These are phyloP conservation scores for Pseudogymnoascus sp. DNA, from an alignment of 2,329 filamentous ascomycete genomes.

Conservation along the genomic window DNA sequence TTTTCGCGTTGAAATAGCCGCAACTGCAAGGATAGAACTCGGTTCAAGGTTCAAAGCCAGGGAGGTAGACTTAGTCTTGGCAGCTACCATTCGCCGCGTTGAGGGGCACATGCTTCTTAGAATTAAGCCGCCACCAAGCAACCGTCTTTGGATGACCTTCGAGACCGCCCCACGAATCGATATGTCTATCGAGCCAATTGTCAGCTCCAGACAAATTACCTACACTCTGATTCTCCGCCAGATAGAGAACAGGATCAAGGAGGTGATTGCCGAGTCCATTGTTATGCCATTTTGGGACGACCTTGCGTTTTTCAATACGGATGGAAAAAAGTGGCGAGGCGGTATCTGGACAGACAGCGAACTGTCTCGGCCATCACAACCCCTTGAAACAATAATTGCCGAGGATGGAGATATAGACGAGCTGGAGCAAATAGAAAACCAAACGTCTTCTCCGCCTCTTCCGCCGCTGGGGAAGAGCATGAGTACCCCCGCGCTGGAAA, in stretches of 20 bases:
- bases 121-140: conserved; percentile 92
- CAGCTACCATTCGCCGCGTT: conserved; percentile 75
- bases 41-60: conserved; percentile 82
- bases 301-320: conserved; percentile 79
- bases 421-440: conserved; percentile 27
- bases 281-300: conserved; percentile 97
- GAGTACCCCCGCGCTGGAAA: conserved; percentile 42
- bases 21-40: conserved; percentile 87
- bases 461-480: conserved; percentile 51
- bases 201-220: conserved; percentile 91
- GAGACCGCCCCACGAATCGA: conserved; percentile 91
- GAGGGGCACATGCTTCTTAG: conserved; percentile 80
- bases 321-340: conserved; percentile 71
- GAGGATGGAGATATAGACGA: conserved; percentile 44
- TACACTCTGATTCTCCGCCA: conserved; percentile 86
- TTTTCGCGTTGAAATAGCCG: conserved; percentile 81
- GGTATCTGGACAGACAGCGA: conserved; percentile 65
- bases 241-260: conserved; percentile 91
- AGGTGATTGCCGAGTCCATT: conserved; percentile 85
- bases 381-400: conserved; percentile 36
- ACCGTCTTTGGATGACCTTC: conserved; percentile 93
- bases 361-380: conserved; percentile 28
- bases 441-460: conserved; percentile 30
- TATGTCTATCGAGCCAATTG: conserved; percentile 89
- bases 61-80: conserved; percentile 83